These are phyloP conservation scores for Iris macrosiphon DNA, from an alignment of 106 monocot genomes.

Conservation along the genomic window DNA sequence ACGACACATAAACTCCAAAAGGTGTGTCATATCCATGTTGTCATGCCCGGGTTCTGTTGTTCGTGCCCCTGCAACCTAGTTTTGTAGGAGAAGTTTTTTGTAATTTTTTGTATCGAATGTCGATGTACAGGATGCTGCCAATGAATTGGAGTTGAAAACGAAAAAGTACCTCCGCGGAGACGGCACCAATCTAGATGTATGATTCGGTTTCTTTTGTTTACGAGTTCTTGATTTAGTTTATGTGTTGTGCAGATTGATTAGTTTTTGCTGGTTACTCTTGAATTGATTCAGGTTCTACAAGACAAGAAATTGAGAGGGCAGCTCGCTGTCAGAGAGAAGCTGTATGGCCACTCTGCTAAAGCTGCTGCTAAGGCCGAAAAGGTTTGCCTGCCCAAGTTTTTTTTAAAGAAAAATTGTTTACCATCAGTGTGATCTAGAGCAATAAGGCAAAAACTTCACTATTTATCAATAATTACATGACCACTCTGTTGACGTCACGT, in stretches of 20 bases:
- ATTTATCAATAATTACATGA: too few relatives aligned
- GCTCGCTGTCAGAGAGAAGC: slow-evolving; percentile 59
- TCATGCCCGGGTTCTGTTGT: too few relatives aligned
- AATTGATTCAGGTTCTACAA: slow-evolving; percentile 37
- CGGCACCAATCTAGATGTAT: slow-evolving; percentile 62
- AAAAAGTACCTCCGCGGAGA: slow-evolving; percentile 82
- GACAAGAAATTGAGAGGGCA: slow-evolving; percentile 90
- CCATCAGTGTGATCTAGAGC: too few relatives aligned
- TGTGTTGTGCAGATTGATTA: neutral
- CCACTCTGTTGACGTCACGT: too few relatives aligned
- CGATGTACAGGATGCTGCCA: slow-evolving; percentile 31
- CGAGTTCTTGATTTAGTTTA: neutral
- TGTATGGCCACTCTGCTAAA: slow-evolving; percentile 77
- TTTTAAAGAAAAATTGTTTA: neutral
- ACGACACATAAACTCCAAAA: too few relatives aligned
- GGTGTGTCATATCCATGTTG: too few relatives aligned
- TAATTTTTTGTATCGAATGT: neutral
- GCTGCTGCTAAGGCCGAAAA: slow-evolving; percentile 87
- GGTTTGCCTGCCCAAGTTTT: slow-evolving; percentile 25
- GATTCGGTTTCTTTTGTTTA: neutral
- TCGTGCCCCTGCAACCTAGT: too few relatives aligned
- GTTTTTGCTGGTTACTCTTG: neutral
- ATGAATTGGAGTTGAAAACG: slow-evolving; percentile 48
- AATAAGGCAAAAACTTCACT: too few relatives aligned
- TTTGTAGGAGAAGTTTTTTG: too few relatives aligned